A percentile compares a stretch with the other conserved stretches of the same genome.
Conservation (phyloP, 2,329 filamentous ascomycete genomes). For the Teratosphaeria gauchensis region DNA sequence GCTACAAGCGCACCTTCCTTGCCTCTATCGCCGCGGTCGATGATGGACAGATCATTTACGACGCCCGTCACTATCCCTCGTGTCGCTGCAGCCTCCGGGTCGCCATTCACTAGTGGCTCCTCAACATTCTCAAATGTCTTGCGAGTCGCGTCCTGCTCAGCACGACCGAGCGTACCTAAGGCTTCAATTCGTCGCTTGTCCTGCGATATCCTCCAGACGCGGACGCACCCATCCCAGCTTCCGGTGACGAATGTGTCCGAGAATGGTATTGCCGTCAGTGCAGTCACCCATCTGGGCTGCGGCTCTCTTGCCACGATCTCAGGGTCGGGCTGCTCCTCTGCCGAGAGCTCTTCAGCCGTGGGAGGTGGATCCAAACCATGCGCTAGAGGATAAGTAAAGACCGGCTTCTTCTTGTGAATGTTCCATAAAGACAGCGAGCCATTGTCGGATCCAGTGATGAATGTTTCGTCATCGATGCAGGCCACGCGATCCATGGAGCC, state of each 20-base stretch:
- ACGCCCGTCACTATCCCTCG: constrained; percentile 53
- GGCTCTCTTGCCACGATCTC: constrained; percentile 36
- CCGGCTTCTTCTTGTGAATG: constrained; percentile 85
- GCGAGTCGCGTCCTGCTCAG: constrained; percentile 2
- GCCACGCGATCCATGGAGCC: constrained; percentile 88
- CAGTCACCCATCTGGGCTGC: constrained; percentile 77
- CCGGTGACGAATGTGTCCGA: constrained; percentile 84
- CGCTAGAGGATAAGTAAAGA: constrained; percentile 68
- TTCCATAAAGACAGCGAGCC: constrained; percentile 81
- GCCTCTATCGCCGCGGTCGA: constrained; percentile 71
- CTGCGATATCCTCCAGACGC: constrained; percentile 74
- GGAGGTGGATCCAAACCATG: constrained; percentile 73
- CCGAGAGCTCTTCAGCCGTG: constrained; percentile 55
- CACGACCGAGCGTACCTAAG: constrained; percentile 49
- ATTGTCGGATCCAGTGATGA: constrained; percentile 90
- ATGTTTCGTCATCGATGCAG: constrained; percentile 78
- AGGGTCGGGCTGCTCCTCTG: constrained; percentile 56
- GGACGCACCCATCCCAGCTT: constrained; percentile 85
- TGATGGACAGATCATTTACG: constrained; percentile 79
- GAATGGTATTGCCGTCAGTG: constrained; percentile 75
- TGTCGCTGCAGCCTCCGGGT: constrained; percentile 2
- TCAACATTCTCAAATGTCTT: constrained; percentile 9
- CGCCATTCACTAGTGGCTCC: constrained; percentile 7
- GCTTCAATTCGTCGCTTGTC: constrained; percentile 72
- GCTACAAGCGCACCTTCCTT: constrained; percentile 69